Percentiles rank a stretch among this genome's conserved stretches.
These are phyloP conservation scores for Sclerotinia minor DNA, from an alignment of 2,329 filamentous ascomycete species.

Conservation along the genomic window DNA sequence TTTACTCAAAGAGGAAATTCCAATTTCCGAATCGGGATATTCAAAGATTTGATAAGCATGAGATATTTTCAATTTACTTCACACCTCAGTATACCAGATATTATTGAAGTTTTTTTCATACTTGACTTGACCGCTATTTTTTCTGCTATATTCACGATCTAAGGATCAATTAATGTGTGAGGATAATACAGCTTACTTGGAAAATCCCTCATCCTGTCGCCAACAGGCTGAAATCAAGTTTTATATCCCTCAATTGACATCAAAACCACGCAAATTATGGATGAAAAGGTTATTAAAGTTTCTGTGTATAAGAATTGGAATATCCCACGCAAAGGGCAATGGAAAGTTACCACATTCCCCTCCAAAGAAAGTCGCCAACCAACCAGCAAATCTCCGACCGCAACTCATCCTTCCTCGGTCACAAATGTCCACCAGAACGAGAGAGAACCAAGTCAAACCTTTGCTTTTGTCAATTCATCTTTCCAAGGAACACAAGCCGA, in stretches of 20 bases:
- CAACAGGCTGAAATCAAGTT: background rate
- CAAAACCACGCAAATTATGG: background rate
- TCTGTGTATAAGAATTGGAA: conserved; percentile 17
- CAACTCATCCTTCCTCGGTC: background rate
- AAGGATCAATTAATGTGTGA: background rate
- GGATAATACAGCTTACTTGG: background rate
- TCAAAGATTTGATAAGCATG: background rate
- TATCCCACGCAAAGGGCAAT: background rate
- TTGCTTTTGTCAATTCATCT: conserved; percentile 30
- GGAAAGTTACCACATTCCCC: background rate
- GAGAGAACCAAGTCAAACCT: conserved; percentile 14
- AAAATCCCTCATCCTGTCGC: background rate
- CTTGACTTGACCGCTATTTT: background rate
- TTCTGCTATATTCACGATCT: background rate
- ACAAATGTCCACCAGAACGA: background rate
- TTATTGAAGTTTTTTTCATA: background rate
- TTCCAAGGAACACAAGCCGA: conserved; percentile 23
- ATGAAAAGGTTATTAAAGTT: background rate
- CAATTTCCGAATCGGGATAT: background rate
- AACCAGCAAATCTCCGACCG: background rate
- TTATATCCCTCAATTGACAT: conserved; percentile 5
- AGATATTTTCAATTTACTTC: background rate
- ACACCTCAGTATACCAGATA: background rate
- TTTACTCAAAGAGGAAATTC: background rate
- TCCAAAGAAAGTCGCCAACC: background rate